A percentile compares a stretch with the other conserved stretches of the same genome.
These are phyloP conservation scores for Rubia balearica DNA, from an alignment of 305 asterid genomes.

Conservation along the genomic window DNA sequence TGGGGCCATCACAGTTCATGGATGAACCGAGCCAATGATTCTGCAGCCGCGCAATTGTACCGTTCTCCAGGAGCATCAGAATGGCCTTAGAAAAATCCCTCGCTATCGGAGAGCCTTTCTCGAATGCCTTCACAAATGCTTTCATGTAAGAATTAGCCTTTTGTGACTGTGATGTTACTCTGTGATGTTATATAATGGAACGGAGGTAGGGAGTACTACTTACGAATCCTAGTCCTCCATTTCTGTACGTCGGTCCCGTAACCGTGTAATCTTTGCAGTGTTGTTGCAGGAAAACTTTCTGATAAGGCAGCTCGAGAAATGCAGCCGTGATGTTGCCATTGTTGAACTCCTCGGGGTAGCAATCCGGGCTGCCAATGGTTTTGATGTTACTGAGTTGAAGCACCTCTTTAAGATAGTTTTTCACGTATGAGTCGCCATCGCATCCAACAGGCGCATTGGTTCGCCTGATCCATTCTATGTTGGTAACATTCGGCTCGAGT, in stretches of 20 bases:
- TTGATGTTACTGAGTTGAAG: constrained; percentile 22
- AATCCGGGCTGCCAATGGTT: constrained; percentile 10
- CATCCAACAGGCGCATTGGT: constrained; percentile 34
- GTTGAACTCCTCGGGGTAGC: constrained; percentile 22
- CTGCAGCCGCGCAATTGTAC: constrained; percentile 18
- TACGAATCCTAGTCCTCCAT: constrained; percentile 40
- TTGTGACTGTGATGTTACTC: no score
- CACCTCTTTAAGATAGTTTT: constrained; percentile 24
- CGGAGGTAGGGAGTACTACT: not conserved
- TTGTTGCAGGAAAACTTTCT: constrained; percentile 26
- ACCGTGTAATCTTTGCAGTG: constrained; percentile 25
- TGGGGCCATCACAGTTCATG: constrained; percentile 12
- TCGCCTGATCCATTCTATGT: constrained; percentile 22
- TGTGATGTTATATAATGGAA: not conserved
- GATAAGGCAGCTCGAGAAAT: constrained; percentile 33
- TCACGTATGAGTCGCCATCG: constrained; percentile 33
- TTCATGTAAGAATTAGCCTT: not conserved
- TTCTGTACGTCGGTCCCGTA: constrained; percentile 24
- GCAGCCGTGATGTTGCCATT: constrained; percentile 30
- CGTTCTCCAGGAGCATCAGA: constrained; percentile 24
- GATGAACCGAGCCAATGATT: constrained; percentile 20
- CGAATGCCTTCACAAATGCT: constrained; percentile 25
- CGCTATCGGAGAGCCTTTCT: constrained; percentile 34
- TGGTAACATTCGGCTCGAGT: constrained; percentile 26
- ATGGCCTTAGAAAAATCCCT: constrained; percentile 33